A percentile compares a stretch with the other conserved stretches of the same genome.
phyloP scores from a whole-genome alignment of 768 basidiomycete species.

The Ramaria sp. region DNA sequence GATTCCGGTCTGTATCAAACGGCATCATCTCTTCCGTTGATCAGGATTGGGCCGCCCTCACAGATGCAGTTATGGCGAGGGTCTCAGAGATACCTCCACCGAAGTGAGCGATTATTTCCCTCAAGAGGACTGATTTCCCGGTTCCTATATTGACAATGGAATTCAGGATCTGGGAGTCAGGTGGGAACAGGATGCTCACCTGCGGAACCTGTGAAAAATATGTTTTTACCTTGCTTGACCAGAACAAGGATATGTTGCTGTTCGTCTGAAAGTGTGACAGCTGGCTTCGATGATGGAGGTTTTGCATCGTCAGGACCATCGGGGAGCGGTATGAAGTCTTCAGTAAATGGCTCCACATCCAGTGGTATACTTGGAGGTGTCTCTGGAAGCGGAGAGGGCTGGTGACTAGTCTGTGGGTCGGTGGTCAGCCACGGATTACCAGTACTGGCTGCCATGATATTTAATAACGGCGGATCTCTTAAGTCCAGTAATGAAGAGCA shows the following conservation, averaged over 20 bases:
- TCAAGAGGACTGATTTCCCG: constrained; percentile 74
- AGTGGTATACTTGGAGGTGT: neutral
- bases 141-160: constrained; percentile 37
- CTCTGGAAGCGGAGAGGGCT: neutral
- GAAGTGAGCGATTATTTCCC: constrained; percentile 55
- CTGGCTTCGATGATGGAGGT: no score
- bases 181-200: constrained; percentile 29
- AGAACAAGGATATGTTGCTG: constrained; percentile 41
- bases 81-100: constrained; percentile 22
- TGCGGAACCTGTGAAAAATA: constrained; percentile 85
- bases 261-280: constrained; percentile 40
- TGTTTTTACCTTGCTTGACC: constrained; percentile 51
- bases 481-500: neutral
- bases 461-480: neutral
- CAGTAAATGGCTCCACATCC: constrained; percentile 1
- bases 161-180: neutral
- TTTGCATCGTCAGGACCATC: neutral
- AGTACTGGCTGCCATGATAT: neutral
- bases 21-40: neutral
- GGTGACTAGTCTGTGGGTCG: neutral
- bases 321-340: neutral
- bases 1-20: constrained; percentile 41
- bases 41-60: constrained; percentile 19
- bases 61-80: constrained; percentile 61
- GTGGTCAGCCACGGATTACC: neutral